Base-by-base conservation (phyloP, 169 alveolate species). In the Plasmodium yoelii region DNA sequence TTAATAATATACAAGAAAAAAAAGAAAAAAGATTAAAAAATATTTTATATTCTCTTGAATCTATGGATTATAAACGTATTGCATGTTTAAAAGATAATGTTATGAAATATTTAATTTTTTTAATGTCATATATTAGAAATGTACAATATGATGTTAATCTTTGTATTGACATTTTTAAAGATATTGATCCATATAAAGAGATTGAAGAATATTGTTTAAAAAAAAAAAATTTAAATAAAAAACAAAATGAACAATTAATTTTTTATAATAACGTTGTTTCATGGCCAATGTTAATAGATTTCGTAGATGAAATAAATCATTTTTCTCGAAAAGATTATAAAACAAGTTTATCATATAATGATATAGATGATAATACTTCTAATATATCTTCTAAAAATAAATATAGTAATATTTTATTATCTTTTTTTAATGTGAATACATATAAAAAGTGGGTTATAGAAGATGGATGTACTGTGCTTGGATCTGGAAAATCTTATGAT, bases 221-320 rank as follows among this genome's bases (percentile, higher is more conserved):
- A 24, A 22, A 77, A 5, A 57, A 46, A 6, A 28, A 28, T 1
- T 24, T 5, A 46, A 15, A 19, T 13, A 77, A 77, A 69, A 77
- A 42, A 47, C 70, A 64, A 64, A 22, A 22, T 6, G 88, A 57
- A 57, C 51, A 77, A 7, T 1, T 26, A 0, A 63, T 77, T 12
- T 68, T 77, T 49, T 77, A 63, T 46, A 77, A 64, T 51, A 77
- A 77, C 26, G 51, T 77, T 63, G 88, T 77, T 10, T 77, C 88
- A 0, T 77, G 88, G 88, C 88, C 88, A 28, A 77, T 77, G 88
- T 19, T 77, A n/a, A 77, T 77, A 1, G 88, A 77, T 64, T 68
- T 63, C 24, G 47, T 56, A 63, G 57, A 46, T 64, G 88, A 77
- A 15, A 24, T 77, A 46, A 73, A 73, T 63, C 1, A 1, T 7